A percentile compares a stretch with the other conserved stretches of the same genome.
Evolutionary conservation across 164 flowering plant species (phyloP).

Genomic region (Berberis vulgaris): DNA sequence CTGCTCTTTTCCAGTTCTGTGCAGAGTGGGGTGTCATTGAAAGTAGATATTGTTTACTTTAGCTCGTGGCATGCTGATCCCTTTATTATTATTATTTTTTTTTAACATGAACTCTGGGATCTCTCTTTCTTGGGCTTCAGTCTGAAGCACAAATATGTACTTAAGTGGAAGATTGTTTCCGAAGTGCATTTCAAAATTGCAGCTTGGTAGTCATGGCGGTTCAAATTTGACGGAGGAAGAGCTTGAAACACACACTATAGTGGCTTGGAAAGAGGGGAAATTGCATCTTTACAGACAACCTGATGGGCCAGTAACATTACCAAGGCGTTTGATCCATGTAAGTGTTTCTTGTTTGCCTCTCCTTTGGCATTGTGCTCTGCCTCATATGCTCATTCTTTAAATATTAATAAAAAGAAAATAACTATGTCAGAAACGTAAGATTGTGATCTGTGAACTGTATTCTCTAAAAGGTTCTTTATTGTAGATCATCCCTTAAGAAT

Average conservation of each 20-base stretch:
- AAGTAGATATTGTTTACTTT: too few relatives aligned
- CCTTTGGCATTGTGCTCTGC: not conserved
- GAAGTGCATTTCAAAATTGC: constrained; percentile 13
- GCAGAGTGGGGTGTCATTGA: too few relatives aligned
- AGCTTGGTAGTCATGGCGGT: constrained; percentile 86
- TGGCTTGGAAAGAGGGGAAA: constrained; percentile 93
- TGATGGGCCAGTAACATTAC: constrained; percentile 35
- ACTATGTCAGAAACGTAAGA: too few relatives aligned
- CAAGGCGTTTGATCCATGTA: constrained; percentile 64
- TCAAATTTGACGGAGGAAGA: constrained; percentile 92
- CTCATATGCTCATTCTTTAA: not conserved
- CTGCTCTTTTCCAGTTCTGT: too few relatives aligned
- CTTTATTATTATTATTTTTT: too few relatives aligned
- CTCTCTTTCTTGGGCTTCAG: constrained; percentile 3
- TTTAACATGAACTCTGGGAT: too few relatives aligned
- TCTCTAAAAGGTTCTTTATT: too few relatives aligned
- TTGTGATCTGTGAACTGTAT: too few relatives aligned
- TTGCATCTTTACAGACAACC: constrained; percentile 39
- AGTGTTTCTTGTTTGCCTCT: constrained; percentile 18
- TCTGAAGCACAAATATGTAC: not conserved
- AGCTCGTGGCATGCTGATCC: too few relatives aligned
- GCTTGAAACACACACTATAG: constrained; percentile 86
- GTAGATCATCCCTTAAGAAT: too few relatives aligned
- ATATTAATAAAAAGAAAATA: too few relatives aligned
- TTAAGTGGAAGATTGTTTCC: not conserved